Evolutionary conservation across 2,329 filamentous ascomycete species (phyloP), one percentile per base, ranked within the genome.

Genomic region (Penicillium sp.): DNA sequence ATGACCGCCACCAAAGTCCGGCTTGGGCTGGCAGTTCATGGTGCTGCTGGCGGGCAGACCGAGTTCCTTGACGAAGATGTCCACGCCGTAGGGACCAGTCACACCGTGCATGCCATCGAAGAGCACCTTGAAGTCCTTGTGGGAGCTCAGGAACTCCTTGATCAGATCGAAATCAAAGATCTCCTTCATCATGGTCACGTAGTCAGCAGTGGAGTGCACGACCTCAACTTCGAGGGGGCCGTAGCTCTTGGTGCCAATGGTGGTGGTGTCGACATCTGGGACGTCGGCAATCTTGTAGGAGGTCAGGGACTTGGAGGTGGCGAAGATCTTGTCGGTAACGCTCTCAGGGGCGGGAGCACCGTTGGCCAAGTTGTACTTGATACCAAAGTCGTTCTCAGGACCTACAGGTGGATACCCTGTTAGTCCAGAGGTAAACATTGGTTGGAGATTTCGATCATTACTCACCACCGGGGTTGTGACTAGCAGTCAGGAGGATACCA

Each of bases 281-380:
- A 97, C 89, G 65, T 91, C 86, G 67, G 89, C 85, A 63, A 96
- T 88, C 79, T 97, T 96, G 84, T 97, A 99, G 47, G 88, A 91
- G 42, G 86, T 90, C 66, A 99, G 83, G 60, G 83, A 86, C 83
- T 97, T 97, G 66, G 93, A 93, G 57, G 87, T 86, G 67, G 93
- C 90, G 79, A 85, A 97, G 75, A 99, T 97, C 81, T 96, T 96
- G 86, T 99, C 95, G 64, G 94, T 99, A 63, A 99, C 90, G 50
- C 89, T 88, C 77, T 99, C 94, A 55, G 94, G 94, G 53, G 94
- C 94, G 41, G 94, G 94, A 53, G 92, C 94, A 67, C 94, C 94
- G 71, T 99, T 97, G 74, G 91, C 82, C 55, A 99, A 83, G 83
- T 99, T 99, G 85, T 99, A 99, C 81, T 99, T 99, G 87, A 99